Base-by-base conservation (phyloP, 352 stramenopile species). In the Phytophthora rubi region DNA sequence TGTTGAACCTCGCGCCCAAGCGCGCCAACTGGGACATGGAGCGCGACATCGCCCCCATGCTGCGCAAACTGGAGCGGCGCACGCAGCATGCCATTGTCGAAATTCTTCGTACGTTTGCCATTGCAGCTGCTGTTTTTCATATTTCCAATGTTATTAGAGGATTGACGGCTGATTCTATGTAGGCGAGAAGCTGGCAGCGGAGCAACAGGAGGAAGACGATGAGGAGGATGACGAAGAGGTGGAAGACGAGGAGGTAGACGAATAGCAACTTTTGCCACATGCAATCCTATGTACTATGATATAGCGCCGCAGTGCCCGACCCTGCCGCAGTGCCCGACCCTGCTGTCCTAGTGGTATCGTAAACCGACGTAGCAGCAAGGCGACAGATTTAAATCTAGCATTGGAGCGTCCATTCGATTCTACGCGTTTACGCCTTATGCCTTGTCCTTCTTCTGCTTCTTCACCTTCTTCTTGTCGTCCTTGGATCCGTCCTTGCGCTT, bases 21-120 rank as follows among this genome's bases (percentile, higher is more conserved):
- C 87, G 86, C 21, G 87, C 88, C 18, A 96, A 94, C 59, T 96
- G 88, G 87, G 89, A 96, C 59, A 92, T 96, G 61, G 88, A 95
- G 65, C 85, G 89, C 28, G 88, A 94, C 53, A 92, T 96, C 59
- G 89, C 86, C 18, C 89, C 89, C 10, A 90, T 95, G 83, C 80
- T 96, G 35, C 92, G 93, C 73, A 96, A 92, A 62, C 75, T 96
- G 16, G 89, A 96, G 69, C 82, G 82, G 32, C 86, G 89, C 66
- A 96, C 89, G 47, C 89, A 95, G 68, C 88, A 95, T 62, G 80
- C 85, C 28, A 92, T 96, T 59, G 89, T 94, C 32, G 87, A 96
- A 73, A 94, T 96, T 64, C 56, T 96, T 18, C 86, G 88, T 95
- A 80, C 67, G 84, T 81, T 58, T 62, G 16, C 21, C 13, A 44